phyloP scores from a whole-genome alignment of 306 rosid species.

The Pterocarpus macrocarpus region DNA sequence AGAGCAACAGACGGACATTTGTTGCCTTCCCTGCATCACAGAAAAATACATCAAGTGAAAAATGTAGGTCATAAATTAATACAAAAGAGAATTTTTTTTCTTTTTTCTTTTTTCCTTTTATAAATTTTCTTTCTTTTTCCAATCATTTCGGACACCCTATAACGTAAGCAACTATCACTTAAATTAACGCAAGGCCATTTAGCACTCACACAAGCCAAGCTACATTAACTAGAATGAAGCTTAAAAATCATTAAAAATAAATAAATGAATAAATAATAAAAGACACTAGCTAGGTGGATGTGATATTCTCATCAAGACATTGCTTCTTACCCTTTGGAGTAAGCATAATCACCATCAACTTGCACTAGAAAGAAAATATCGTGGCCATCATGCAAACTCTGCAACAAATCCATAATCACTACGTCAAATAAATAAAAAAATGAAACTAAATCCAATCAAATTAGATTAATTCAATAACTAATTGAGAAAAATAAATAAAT shows the following conservation, averaged over 20 bases:
- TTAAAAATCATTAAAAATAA: not conserved
- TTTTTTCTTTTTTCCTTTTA: slow-evolving; percentile 5
- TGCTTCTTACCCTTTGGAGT: slow-evolving; percentile 76
- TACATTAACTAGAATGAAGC: not conserved
- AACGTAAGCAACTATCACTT: not conserved
- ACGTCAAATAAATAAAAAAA: not conserved
- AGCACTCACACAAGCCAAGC: slow-evolving; percentile 5
- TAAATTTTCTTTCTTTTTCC: slow-evolving; percentile 3
- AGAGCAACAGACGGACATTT: slow-evolving; percentile 95
- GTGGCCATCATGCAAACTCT: slow-evolving; percentile 92
- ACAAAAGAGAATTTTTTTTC: not conserved
- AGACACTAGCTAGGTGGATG: too few species aligned
- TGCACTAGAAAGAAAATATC: slow-evolving; percentile 83
- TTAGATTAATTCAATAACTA: not conserved
- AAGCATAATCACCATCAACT: slow-evolving; percentile 81
- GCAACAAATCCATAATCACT: slow-evolving; percentile 44
- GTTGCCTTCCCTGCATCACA: slow-evolving; percentile 64
- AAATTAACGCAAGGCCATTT: slow-evolving; percentile 12
- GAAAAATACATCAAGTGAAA: slow-evolving; percentile 39
- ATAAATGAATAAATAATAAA: too few species aligned
- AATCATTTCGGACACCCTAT: slow-evolving; percentile 23
- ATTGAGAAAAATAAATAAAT: too few species aligned
- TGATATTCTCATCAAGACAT: slow-evolving; percentile 5
- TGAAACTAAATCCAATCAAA: not conserved
- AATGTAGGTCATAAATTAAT: slow-evolving; percentile 34